Percentiles rank a stretch among this genome's conserved stretches.
Conservation (phyloP, 2,329 filamentous ascomycete species). For the Nothophaeocryptopus gaeumannii region DNA sequence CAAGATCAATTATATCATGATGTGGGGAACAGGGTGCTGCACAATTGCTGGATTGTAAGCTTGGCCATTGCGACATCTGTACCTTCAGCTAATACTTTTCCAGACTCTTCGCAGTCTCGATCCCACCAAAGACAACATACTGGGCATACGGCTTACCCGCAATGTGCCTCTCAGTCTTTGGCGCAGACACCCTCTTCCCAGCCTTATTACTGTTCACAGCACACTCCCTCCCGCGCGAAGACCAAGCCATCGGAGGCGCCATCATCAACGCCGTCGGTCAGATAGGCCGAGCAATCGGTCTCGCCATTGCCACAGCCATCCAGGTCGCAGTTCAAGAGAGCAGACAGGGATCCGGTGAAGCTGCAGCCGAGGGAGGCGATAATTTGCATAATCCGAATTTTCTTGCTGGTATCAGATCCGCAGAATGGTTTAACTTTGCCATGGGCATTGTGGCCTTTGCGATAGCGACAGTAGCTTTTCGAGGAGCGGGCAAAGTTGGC, state of each 20-base stretch:
- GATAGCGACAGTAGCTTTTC: conserved; percentile 35
- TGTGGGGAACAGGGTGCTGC: conserved; percentile 57
- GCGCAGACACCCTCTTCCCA: conserved; percentile 66
- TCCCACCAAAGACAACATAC: conserved; percentile 59
- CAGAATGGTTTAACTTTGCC: conserved; percentile 42
- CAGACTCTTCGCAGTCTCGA: conserved; percentile 63
- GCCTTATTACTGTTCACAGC: conserved; percentile 65
- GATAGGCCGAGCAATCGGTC: conserved; percentile 62
- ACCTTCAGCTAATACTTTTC: conserved; percentile 37
- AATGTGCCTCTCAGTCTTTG: conserved; percentile 64
- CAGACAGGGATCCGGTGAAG: conserved; percentile 34
- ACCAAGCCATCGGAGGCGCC: conserved; percentile 66
- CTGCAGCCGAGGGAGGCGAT: conserved; percentile 30
- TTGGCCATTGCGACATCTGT: neutral
- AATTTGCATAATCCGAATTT: conserved; percentile 29
- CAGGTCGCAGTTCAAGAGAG: conserved; percentile 56
- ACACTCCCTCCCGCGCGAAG: conserved; percentile 58
- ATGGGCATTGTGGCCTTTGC: conserved; percentile 35
- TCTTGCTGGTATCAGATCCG: conserved; percentile 39
- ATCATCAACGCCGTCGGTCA: conserved; percentile 66
- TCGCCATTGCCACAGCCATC: conserved; percentile 63
- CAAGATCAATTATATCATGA: conserved; percentile 57
- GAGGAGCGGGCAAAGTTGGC: conserved; percentile 31
- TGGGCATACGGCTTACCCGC: conserved; percentile 66
- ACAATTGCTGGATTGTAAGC: conserved; percentile 30